These are phyloP conservation scores for Yamadazyma aaseri DNA, from an alignment of 1,139 yeast species.

Conservation along the genomic window DNA sequence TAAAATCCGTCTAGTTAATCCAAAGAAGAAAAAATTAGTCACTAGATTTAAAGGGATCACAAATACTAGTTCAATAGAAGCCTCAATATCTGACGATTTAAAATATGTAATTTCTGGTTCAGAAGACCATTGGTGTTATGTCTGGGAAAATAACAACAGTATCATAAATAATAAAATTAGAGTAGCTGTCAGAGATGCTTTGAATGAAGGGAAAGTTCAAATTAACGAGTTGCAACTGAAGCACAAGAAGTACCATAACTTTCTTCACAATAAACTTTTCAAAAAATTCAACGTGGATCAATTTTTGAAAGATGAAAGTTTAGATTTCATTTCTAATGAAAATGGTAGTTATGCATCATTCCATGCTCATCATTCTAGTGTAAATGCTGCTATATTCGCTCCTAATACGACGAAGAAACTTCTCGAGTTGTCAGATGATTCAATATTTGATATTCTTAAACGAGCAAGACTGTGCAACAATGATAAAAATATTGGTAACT, in stretches of 20 bases:
- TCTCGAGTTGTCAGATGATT: conserved; percentile 72
- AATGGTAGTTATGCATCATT: conserved; percentile 61
- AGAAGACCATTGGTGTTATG: conserved; percentile 68
- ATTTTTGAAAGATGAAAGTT: conserved; percentile 21
- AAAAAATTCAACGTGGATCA: conserved; percentile 23
- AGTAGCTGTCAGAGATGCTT: conserved; percentile 33
- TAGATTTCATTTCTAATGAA: conserved; percentile 41
- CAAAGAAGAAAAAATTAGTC: conserved; percentile 55
- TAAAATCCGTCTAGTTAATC: conserved; percentile 60
- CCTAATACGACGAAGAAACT: conserved; percentile 69
- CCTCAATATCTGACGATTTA: conserved; percentile 59
- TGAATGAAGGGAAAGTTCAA: conserved; percentile 36
- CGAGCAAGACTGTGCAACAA: conserved; percentile 18
- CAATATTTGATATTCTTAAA: conserved; percentile 61
- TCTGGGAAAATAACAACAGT: conserved; percentile 58
- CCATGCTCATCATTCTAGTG: conserved; percentile 73
- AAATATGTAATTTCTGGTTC: conserved; percentile 56
- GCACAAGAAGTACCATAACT: conserved; percentile 31
- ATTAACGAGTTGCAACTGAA: conserved; percentile 29
- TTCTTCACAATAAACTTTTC: conserved; percentile 34
- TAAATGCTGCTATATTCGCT: conserved; percentile 77
- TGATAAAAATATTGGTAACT: conserved; percentile 2
- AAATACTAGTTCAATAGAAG: conserved; percentile 69
- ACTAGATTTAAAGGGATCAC: conserved; percentile 73
- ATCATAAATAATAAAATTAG: conserved; percentile 40